A percentile compares a stretch with the other conserved stretches of the same genome.
phyloP scores from a whole-genome alignment of 257 asterid genomes.

The Parsonsia alboflavescens region DNA sequence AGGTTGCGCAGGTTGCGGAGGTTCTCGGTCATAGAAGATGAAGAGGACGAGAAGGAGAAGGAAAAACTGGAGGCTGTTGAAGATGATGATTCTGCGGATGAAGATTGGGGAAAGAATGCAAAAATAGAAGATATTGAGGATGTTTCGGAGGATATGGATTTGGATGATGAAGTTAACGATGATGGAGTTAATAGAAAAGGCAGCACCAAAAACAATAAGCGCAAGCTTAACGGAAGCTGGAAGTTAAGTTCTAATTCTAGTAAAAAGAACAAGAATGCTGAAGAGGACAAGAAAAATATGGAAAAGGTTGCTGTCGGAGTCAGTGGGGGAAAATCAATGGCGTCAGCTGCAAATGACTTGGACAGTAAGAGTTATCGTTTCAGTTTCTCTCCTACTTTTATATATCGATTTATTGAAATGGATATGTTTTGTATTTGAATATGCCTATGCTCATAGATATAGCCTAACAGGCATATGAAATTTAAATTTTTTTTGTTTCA shows the following conservation, averaged over 20 bases:
- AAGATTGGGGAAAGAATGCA: conserved; percentile 58
- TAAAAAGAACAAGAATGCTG: conserved; percentile 49
- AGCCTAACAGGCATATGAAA: neutral
- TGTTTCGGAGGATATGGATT: conserved; percentile 43
- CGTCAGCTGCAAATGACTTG: conserved; percentile 21
- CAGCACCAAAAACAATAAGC: conserved; percentile 36
- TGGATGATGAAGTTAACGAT: conserved; percentile 47
- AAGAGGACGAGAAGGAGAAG: conserved; percentile 32
- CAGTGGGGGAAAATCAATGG: conserved; percentile 27
- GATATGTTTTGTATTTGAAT: neutral
- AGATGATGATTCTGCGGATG: conserved; percentile 71
- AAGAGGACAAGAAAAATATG: conserved; percentile 23
- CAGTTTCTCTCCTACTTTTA: neutral
- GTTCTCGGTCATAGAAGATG: conserved; percentile 44
- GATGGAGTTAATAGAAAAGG: conserved; percentile 14
- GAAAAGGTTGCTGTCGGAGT: conserved; percentile 27
- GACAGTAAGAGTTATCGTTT: conserved; percentile 46
- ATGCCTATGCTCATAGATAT: neutral
- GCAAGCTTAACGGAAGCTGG: conserved; percentile 34
- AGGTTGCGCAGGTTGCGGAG: conserved; percentile 63
- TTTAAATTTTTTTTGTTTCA: neutral
- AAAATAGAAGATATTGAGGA: conserved; percentile 45
- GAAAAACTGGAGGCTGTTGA: conserved; percentile 18
- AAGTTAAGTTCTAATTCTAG: conserved; percentile 27
- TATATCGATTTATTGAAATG: neutral